A percentile compares a stretch with the other conserved stretches of the same genome.
phyloP scores from a whole-genome alignment of 2,329 filamentous ascomycete species.

The Curvularia lunata region DNA sequence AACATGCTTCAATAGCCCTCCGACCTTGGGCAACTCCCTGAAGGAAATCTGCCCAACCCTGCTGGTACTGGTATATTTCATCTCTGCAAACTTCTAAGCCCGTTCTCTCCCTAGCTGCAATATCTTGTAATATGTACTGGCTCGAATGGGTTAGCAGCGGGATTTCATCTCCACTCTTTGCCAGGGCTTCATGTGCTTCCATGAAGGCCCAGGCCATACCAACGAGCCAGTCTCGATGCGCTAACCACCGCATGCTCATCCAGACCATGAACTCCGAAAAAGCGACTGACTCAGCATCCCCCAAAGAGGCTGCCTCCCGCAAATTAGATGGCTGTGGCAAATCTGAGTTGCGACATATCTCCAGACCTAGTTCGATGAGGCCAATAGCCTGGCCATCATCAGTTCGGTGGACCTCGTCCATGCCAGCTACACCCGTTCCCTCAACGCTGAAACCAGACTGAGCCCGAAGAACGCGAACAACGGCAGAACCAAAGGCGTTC shows the following conservation, averaged over 20 bases:
- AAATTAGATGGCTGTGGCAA: conserved; percentile 27
- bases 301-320: conserved; percentile 31
- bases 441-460: conserved; percentile 51
- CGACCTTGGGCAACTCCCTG: conserved; percentile 1
- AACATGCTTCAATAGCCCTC: conserved; percentile 9
- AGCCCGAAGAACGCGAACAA: conserved; percentile 50
- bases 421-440: conserved; percentile 47
- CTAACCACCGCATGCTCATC: conserved; percentile 26
- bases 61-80: conserved; percentile 4
- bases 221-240: conserved; percentile 35
- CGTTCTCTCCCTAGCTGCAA: conserved; percentile 19
- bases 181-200: conserved; percentile 25
- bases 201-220: conserved; percentile 46
- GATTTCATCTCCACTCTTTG: not conserved
- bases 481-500: conserved; percentile 40
- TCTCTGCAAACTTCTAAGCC: conserved; percentile 19
- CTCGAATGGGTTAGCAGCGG: not conserved
- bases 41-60: conserved; percentile 3
- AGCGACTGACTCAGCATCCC: conserved; percentile 49
- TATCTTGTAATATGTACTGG: conserved; percentile 4
- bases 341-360: conserved; percentile 31
- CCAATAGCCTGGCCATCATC: conserved; percentile 31
- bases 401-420: conserved; percentile 47
- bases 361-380: conserved; percentile 45
- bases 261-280: conserved; percentile 25